Percentiles rank a stretch among this genome's conserved stretches.
phyloP scores from a whole-genome alignment of 805 yeast species.

The Candida insectorum region DNA sequence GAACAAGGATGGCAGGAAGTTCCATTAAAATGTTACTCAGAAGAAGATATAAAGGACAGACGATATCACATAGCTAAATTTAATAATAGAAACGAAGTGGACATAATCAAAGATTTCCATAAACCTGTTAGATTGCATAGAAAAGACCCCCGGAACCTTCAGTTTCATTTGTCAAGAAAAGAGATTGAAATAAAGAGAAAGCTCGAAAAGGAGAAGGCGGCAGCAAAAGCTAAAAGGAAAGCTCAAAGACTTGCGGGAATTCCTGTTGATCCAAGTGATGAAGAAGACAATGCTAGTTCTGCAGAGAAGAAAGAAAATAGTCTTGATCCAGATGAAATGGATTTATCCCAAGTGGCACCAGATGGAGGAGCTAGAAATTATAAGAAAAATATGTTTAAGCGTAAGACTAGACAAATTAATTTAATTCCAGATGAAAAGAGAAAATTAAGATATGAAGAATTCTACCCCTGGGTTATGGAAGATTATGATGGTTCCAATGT shows the following conservation, averaged over 20 bases:
- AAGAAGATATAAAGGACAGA: slow-evolving; percentile 66
- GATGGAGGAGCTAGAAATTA: slow-evolving; percentile 83
- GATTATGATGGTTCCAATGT: slow-evolving; percentile 93
- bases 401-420: slow-evolving; percentile 81
- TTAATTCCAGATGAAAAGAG: slow-evolving; percentile 80
- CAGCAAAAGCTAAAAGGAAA: slow-evolving; percentile 19
- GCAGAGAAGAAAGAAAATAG: slow-evolving; percentile 15
- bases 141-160: slow-evolving; percentile 89
- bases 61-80: slow-evolving; percentile 81
- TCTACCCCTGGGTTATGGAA: slow-evolving; percentile 97
- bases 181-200: slow-evolving; percentile 60
- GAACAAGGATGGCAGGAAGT: slow-evolving; percentile 50
- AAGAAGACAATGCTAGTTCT: slow-evolving; percentile 15
- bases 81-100: slow-evolving; percentile 67
- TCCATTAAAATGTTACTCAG: slow-evolving; percentile 68
- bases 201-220: slow-evolving; percentile 27
- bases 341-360: slow-evolving; percentile 76
- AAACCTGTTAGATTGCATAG: slow-evolving; percentile 86
- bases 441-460: slow-evolving; percentile 88
- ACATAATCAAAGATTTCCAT: slow-evolving; percentile 67
- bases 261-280: slow-evolving; percentile 16
- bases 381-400: slow-evolving; percentile 56
- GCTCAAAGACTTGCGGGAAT: slow-evolving; percentile 14
- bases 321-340: slow-evolving; percentile 31
- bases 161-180: slow-evolving; percentile 75